Conservation (phyloP, 2,329 filamentous ascomycete genomes). For the Pseudofabraea citricarpa region DNA sequence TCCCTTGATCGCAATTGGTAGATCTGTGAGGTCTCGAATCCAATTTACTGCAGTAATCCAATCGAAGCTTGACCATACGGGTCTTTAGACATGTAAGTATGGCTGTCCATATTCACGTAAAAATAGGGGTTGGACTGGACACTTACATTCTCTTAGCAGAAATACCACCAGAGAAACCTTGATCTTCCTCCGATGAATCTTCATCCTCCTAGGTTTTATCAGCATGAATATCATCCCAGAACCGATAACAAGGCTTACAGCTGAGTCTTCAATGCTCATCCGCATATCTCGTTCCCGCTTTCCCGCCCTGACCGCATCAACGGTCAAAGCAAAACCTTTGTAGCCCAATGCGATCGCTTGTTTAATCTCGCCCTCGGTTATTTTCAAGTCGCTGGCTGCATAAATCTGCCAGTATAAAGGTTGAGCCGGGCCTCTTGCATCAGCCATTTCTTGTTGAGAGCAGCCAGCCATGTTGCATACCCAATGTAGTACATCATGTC, state of each 20-base stretch:
- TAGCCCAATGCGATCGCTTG: neutral
- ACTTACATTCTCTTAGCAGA: neutral
- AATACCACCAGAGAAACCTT: neutral
- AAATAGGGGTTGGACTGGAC: too few relatives aligned
- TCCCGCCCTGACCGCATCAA: neutral
- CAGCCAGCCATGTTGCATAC: slow-evolving; percentile 5
- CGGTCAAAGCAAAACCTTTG: neutral
- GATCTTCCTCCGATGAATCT: neutral
- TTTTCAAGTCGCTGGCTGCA: neutral
- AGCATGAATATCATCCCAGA: neutral
- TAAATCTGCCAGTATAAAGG: neutral
- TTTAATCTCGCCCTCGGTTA: neutral
- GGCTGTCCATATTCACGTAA: too few relatives aligned
- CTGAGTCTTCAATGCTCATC: neutral
- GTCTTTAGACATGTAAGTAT: too few relatives aligned
- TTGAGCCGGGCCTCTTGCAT: neutral
- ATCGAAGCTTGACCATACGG: too few relatives aligned
- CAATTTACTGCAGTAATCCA: too few relatives aligned
- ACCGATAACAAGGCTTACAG: neutral
- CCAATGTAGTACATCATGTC: slow-evolving; percentile 6
- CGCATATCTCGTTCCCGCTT: neutral
- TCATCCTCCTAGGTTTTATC: neutral
- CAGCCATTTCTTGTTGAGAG: neutral
- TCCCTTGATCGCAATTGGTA: too few relatives aligned
- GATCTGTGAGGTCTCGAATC: too few relatives aligned